Evolutionary conservation across 106 monocot genomes (phyloP).

Genomic region (Narthecium ossifragum): DNA sequence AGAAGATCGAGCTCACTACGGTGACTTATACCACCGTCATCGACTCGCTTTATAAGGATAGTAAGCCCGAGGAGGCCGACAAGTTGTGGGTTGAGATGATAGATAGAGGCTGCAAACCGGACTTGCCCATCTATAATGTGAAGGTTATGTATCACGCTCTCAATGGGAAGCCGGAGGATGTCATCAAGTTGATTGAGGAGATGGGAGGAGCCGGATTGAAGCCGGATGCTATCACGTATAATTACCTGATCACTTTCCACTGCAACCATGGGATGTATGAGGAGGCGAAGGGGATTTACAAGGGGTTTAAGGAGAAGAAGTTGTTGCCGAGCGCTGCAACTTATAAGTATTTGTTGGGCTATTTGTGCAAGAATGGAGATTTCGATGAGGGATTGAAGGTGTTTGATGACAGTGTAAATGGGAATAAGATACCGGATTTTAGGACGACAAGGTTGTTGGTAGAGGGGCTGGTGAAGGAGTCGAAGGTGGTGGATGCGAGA

Average conservation of each 20-base stretch:
- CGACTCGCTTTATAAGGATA: conserved; percentile 31
- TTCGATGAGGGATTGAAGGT: conserved; percentile 25
- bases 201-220: conserved; percentile 39
- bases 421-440: conserved; percentile 36
- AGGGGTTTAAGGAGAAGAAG: conserved; percentile 38
- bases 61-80: conserved; percentile 15
- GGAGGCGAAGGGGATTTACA: conserved; percentile 34
- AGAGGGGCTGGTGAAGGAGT: conserved; percentile 25
- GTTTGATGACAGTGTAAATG: conserved; percentile 38
- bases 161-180: conserved; percentile 24
- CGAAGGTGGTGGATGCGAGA: conserved; percentile 24
- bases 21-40: conserved; percentile 40
- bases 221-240: conserved; percentile 40
- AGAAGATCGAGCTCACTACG: conserved; percentile 9
- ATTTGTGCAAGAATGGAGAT: conserved; percentile 46
- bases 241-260: conserved; percentile 35
- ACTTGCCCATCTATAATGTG: conserved; percentile 47
- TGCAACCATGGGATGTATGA: conserved; percentile 37
- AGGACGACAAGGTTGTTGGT: conserved; percentile 34
- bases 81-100: conserved; percentile 26
- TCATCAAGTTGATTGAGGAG: conserved; percentile 41
- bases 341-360: conserved; percentile 27
- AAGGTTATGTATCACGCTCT: conserved; percentile 21
- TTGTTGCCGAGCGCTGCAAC: conserved; percentile 25
- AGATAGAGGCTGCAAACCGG: conserved; percentile 17